phyloP scores from a whole-genome alignment of 2,329 filamentous ascomycete genomes.

The Pseudogymnoascus sp. region DNA sequence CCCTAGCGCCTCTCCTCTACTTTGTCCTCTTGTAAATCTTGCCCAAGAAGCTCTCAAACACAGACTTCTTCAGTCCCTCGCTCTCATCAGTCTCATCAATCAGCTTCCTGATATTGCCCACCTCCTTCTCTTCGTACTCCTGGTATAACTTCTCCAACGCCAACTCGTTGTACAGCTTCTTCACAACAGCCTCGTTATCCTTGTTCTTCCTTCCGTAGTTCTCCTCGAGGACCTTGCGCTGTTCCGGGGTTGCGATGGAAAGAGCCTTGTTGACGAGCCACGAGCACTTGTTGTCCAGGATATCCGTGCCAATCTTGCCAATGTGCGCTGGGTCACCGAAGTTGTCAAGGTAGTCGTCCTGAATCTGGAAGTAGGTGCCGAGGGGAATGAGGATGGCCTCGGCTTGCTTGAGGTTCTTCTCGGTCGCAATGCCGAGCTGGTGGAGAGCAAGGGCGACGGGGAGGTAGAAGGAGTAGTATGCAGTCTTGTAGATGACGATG shows the following conservation, averaged over 20 bases:
- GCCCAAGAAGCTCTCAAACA: slow-evolving; percentile 81
- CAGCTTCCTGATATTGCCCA: slow-evolving; percentile 65
- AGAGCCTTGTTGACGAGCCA: slow-evolving; percentile 97
- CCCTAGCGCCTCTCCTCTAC: slow-evolving; percentile 39
- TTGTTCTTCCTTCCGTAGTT: slow-evolving; percentile 93
- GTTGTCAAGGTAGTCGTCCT: slow-evolving; percentile 98
- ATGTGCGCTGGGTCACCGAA: slow-evolving; percentile 88
- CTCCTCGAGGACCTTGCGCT: slow-evolving; percentile 78
- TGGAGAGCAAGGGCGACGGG: slow-evolving; percentile 86
- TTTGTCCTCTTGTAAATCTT: slow-evolving; percentile 99
- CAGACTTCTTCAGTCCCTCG: slow-evolving; percentile 77
- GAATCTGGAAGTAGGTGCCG: slow-evolving; percentile 98
- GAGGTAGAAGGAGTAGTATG: slow-evolving; percentile 98
- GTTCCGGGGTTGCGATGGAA: slow-evolving; percentile 68
- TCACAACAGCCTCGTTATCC: slow-evolving; percentile 73
- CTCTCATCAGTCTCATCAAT: slow-evolving; percentile 79
- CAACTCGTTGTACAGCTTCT: slow-evolving; percentile 81
- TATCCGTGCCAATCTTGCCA: slow-evolving; percentile 98
- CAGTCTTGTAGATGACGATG: slow-evolving; percentile 99
- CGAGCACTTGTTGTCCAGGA: slow-evolving; percentile 99
- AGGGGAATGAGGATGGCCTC: slow-evolving; percentile 92
- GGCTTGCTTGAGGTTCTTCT: slow-evolving; percentile 80
- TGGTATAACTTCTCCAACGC: slow-evolving; percentile 76
- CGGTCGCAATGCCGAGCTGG: slow-evolving; percentile 76
- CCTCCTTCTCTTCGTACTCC: slow-evolving; percentile 81